phyloP scores from a whole-genome alignment of 441 rosid genomes.

The California macrophylla region DNA sequence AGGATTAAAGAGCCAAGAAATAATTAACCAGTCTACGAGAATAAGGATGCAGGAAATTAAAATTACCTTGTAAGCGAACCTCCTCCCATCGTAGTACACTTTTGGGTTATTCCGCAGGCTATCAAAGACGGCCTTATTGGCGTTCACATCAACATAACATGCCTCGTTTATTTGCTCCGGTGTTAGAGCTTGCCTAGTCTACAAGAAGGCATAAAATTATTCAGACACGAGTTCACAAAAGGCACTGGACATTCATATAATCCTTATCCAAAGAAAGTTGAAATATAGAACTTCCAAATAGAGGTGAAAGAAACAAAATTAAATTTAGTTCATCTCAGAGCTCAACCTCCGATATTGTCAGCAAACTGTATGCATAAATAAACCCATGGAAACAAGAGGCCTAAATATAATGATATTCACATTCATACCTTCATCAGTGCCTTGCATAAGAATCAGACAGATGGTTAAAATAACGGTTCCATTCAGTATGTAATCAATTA shows the following conservation, averaged over 20 bases:
- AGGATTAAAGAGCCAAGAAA: neutral
- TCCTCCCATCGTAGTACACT: conserved; percentile 59
- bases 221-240: neutral
- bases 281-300: neutral
- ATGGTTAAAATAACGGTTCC: no score
- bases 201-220: conserved; percentile 16
- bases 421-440: no score
- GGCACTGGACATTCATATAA: neutral
- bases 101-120: conserved; percentile 70
- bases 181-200: conserved; percentile 65
- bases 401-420: no score
- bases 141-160: conserved; percentile 53
- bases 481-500: neutral
- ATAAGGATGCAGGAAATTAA: neutral
- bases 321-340: neutral
- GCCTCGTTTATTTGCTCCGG: conserved; percentile 75
- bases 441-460: neutral
- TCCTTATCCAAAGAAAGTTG: no score
- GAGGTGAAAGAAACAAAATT: neutral
- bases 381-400: neutral
- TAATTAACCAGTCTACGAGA: neutral
- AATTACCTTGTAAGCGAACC: conserved; percentile 81
- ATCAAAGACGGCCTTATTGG: conserved; percentile 81
- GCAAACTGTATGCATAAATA: neutral
- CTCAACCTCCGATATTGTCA: neutral